Evolutionary conservation across 257 asterid species (phyloP), one percentile per base, ranked within the genome.

Genomic region (Nemophila menziesii): DNA sequence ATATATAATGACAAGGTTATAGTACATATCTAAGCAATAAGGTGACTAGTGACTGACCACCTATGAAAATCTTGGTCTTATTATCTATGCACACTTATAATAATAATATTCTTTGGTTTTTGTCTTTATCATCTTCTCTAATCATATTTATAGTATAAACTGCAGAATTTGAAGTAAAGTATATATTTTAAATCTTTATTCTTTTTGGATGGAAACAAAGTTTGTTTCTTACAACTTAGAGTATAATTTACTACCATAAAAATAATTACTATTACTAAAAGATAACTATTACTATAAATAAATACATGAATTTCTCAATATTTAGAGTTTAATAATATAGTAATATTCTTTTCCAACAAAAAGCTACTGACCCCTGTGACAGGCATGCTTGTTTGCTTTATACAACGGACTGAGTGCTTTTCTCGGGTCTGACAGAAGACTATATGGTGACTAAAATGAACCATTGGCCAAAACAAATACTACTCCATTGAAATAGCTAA

Each of bases 301-400:
- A 11, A n/a, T 5, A 22, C 37, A 6, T 13, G 16, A 40, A 36
- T 39, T 41, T 13, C 24, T 5, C 22, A 24, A 33, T 9, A 16
- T 19, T 24, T 49, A 43, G 19, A 49, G 40, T 42, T 50, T 47
- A 18, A 50, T 39, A 48, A 34, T 48, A 40, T 47, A 27, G 24
- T 52, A 65, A 64, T 62, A 70, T 63, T 56, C 47, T 50, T 71
- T 77, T 71, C 79, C 67, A 62, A 69, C 69, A 79, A 73, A 63
- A 55, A 57, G 61, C 64, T 48, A 63, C 75, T 71, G 82, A 58
- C 86, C 90, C 12, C 78, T 39, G 73, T 73, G 90, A 80, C 90
- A 80, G 79, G 74, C 85, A 70, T 82, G 80, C 78, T 75, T 46
- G 57, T 73, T 66, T 63, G 68, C 82, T 84, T 77, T 86, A 55